These are phyloP conservation scores for Eimeria brunetti DNA, from an alignment of 169 alveolate genomes.

Conservation along the genomic window DNA sequence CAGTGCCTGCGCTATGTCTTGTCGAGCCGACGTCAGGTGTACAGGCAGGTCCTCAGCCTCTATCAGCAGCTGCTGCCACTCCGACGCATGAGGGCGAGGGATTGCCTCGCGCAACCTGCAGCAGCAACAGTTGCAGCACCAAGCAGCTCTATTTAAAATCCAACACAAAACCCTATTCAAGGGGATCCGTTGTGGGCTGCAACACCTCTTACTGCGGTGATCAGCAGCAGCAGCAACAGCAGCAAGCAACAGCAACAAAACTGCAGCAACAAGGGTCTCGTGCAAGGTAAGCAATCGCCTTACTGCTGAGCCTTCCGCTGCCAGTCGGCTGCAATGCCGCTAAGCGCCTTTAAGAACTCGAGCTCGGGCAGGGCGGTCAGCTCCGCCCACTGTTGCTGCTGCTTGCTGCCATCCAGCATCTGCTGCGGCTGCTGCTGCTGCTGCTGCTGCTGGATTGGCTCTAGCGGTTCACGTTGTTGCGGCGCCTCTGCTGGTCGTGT, in stretches of 20 bases:
- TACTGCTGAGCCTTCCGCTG: constrained; percentile 63
- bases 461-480: background rate
- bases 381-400: constrained; percentile 57
- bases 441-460: constrained; percentile 1
- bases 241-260: constrained; percentile 3
- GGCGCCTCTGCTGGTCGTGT: background rate
- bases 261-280: background rate
- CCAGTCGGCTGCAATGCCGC: constrained; percentile 68
- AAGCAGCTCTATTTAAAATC: background rate
- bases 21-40: constrained; percentile 65
- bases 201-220: background rate
- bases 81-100: constrained; percentile 73
- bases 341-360: constrained; percentile 73
- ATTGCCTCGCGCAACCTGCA: constrained; percentile 71
- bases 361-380: constrained; percentile 72
- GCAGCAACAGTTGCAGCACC: constrained; percentile 37
- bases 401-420: constrained; percentile 31
- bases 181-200: background rate
- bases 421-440: constrained; percentile 31
- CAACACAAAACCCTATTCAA: background rate
- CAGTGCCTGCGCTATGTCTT: constrained; percentile 69
- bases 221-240: constrained; percentile 61
- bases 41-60: constrained; percentile 81
- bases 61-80: constrained; percentile 71
- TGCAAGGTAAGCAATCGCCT: background rate